Percentiles rank a stretch among this genome's conserved stretches.
These are phyloP conservation scores for Trypanosoma platydactyli DNA, from an alignment of 208 protist species.

Conservation along the genomic window DNA sequence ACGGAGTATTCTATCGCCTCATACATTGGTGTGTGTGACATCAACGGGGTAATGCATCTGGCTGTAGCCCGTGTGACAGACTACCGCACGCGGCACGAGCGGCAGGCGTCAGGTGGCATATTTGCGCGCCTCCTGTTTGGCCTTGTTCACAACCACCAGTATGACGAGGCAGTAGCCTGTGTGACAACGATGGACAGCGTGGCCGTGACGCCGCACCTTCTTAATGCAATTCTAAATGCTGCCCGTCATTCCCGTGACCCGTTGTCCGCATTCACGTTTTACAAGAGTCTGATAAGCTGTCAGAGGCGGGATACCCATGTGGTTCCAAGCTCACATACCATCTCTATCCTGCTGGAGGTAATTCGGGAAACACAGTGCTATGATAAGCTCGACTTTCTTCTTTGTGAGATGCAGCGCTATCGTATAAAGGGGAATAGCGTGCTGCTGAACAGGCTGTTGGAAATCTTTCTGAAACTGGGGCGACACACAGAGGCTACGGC, in stretches of 20 bases:
- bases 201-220: constrained; percentile 48
- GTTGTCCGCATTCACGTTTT: constrained; percentile 61
- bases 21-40: constrained; percentile 74
- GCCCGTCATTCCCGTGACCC: constrained; percentile 63
- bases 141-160: constrained; percentile 58
- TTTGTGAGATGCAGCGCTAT: constrained; percentile 63
- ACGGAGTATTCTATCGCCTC: constrained; percentile 72
- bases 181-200: constrained; percentile 65
- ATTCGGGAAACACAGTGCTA: constrained; percentile 33
- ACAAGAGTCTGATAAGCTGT: constrained; percentile 41
- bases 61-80: constrained; percentile 73
- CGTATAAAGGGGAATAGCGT: constrained; percentile 46
- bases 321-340: constrained; percentile 44
- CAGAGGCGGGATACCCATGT: constrained; percentile 16
- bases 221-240: constrained; percentile 71
- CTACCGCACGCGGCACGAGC: constrained; percentile 67
- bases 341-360: constrained; percentile 69
- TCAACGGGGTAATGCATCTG: constrained; percentile 68
- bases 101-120: constrained; percentile 52
- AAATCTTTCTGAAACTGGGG: constrained; percentile 12
- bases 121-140: constrained; percentile 63
- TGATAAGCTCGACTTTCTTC: constrained; percentile 53
- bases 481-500: constrained; percentile 22
- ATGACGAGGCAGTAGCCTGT: constrained; percentile 59
- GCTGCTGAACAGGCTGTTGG: constrained; percentile 63